Evolutionary conservation across 2,329 filamentous ascomycete species (phyloP).

Genomic region (Aspergillus felis): DNA sequence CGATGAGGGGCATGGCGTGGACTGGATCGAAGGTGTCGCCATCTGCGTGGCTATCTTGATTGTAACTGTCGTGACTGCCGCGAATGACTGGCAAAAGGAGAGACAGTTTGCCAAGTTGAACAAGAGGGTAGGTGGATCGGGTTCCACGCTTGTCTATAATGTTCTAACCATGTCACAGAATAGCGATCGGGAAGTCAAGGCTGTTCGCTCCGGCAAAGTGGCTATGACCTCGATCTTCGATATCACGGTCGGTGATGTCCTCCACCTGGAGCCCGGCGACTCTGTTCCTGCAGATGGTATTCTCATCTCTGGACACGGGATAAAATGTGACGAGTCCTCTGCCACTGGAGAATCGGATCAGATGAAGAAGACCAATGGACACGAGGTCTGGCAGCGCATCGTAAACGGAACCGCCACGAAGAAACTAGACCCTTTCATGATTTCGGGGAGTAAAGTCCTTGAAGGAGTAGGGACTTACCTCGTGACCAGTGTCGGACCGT

Average conservation of each 20-base stretch:
- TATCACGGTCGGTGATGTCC: constrained; percentile 65
- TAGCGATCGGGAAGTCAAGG: constrained; percentile 62
- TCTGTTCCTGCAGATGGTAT: constrained; percentile 68
- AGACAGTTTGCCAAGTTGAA: constrained; percentile 62
- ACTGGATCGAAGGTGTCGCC: constrained; percentile 66
- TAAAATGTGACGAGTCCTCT: constrained; percentile 71
- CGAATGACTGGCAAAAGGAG: constrained; percentile 67
- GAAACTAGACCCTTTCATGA: constrained; percentile 67
- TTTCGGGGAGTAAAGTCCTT: constrained; percentile 76
- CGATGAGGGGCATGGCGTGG: constrained; percentile 47
- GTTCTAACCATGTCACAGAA: constrained; percentile 45
- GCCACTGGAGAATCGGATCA: constrained; percentile 71
- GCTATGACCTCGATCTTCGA: constrained; percentile 63
- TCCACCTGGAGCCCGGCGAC: constrained; percentile 67
- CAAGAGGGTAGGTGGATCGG: constrained; percentile 33
- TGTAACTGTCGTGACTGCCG: constrained; percentile 59
- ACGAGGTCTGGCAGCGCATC: constrained; percentile 56
- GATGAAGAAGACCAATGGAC: constrained; percentile 61
- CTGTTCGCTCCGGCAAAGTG: constrained; percentile 63
- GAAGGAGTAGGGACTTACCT: constrained; percentile 73
- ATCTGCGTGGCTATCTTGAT: constrained; percentile 64
- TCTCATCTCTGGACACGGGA: constrained; percentile 61
- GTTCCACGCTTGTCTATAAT: not conserved
- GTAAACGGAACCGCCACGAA: constrained; percentile 50
- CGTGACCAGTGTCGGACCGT: constrained; percentile 67